phyloP scores from a whole-genome alignment of 1,139 yeast species.

The Eremothecium coryli region DNA sequence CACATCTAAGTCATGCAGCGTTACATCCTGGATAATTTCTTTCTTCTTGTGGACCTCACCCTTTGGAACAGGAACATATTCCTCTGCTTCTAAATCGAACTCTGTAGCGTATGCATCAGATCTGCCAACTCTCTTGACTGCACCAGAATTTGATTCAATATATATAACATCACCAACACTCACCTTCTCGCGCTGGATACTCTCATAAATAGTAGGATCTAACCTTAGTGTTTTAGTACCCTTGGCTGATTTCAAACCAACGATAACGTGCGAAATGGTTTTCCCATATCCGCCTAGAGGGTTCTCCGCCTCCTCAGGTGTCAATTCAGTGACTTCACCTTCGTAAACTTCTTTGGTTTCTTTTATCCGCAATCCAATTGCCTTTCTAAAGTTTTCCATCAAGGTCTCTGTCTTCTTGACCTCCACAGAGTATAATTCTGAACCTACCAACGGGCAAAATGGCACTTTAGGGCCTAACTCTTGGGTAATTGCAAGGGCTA shows the following conservation, averaged over 20 bases:
- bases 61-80: slow-evolving; percentile 95
- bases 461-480: slow-evolving; percentile 98
- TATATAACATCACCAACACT: slow-evolving; percentile 94
- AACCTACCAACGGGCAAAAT: slow-evolving; percentile 94
- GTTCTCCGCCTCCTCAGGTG: slow-evolving; percentile 95
- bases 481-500: slow-evolving; percentile 92
- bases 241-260: slow-evolving; percentile 90
- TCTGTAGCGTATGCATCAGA: slow-evolving; percentile 98
- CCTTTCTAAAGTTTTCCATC: slow-evolving; percentile 96
- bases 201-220: slow-evolving; percentile 93
- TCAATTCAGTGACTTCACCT: slow-evolving; percentile 93
- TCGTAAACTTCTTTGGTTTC: slow-evolving; percentile 98
- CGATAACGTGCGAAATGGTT: slow-evolving; percentile 87
- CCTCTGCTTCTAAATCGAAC: slow-evolving; percentile 96
- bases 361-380: slow-evolving; percentile 90
- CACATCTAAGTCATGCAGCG: slow-evolving; percentile 89
- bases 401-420: slow-evolving; percentile 94
- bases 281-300: slow-evolving; percentile 98
- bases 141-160: slow-evolving; percentile 95
- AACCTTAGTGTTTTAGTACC: slow-evolving; percentile 89
- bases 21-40: slow-evolving; percentile 95
- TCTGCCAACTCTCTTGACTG: slow-evolving; percentile 95
- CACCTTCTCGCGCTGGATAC: slow-evolving; percentile 91
- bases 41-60: slow-evolving; percentile 98
- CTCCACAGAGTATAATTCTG: slow-evolving; percentile 92